Evolutionary conservation across 164 flowering plant species (phyloP).

Genomic region (Echeveria elegans): DNA sequence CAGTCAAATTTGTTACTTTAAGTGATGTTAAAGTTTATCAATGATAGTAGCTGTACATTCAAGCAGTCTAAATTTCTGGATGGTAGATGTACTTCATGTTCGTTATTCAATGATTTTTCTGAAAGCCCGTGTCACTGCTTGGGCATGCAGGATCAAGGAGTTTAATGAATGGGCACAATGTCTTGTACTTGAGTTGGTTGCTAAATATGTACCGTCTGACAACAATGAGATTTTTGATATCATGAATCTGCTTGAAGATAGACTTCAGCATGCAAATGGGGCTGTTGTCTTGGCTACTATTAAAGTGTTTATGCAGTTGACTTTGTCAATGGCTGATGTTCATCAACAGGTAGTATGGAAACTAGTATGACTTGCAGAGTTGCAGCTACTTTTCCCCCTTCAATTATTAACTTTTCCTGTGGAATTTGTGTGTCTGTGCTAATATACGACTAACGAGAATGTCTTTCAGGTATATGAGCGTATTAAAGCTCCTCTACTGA

Average conservation of each 20-base stretch:
- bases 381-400: neutral
- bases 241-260: constrained; percentile 98
- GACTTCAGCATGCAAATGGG: constrained; percentile 99
- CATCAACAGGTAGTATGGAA: constrained; percentile 79
- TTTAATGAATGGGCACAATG: constrained; percentile 99
- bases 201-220: constrained; percentile 82
- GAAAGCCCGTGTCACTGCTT: neutral
- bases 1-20: too few species aligned
- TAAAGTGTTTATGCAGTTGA: constrained; percentile 85
- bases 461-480: constrained; percentile 85
- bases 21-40: too few species aligned
- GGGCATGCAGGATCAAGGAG: constrained; percentile 67
- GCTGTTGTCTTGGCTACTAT: constrained; percentile 92
- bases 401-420: neutral
- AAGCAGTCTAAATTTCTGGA: neutral
- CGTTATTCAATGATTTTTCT: neutral
- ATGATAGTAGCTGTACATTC: too few species aligned
- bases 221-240: constrained; percentile 92
- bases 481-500: constrained; percentile 92
- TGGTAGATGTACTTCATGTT: neutral
- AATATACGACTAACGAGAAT: neutral
- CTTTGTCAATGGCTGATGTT: constrained; percentile 94
- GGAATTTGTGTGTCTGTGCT: neutral
- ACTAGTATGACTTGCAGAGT: neutral
- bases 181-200: constrained; percentile 77